phyloP scores from a whole-genome alignment of 192 early-diverging fungal genomes.

The Ambispora gerdemannii region DNA sequence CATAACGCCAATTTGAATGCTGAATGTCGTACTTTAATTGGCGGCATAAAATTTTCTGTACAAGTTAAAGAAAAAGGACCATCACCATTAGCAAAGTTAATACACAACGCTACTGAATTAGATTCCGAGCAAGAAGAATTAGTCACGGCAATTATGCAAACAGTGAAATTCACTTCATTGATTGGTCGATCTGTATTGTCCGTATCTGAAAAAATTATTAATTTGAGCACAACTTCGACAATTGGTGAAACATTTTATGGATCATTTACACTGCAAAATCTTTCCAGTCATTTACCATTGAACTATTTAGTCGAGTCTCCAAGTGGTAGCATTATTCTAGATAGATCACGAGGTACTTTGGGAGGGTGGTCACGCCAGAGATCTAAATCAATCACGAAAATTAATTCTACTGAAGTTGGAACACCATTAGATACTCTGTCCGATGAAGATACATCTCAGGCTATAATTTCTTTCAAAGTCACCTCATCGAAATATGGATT shows the following conservation, averaged over 20 bases:
- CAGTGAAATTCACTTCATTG: slow-evolving; percentile 73
- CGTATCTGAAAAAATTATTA: slow-evolving; percentile 63
- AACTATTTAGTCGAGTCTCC: slow-evolving; percentile 58
- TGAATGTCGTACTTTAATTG: slow-evolving; percentile 68
- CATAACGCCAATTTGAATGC: slow-evolving; percentile 33
- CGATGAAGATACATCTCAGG: slow-evolving; percentile 35
- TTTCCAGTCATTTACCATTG: slow-evolving; percentile 65
- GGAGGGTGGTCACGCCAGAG: slow-evolving; percentile 43
- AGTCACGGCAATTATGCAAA: slow-evolving; percentile 62
- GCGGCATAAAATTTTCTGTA: slow-evolving; percentile 76
- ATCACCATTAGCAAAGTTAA: background rate
- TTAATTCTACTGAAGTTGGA: background rate
- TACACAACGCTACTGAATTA: background rate
- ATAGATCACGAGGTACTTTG: slow-evolving; percentile 48
- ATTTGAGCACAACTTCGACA: slow-evolving; percentile 58
- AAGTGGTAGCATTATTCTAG: slow-evolving; percentile 51
- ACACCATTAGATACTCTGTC: background rate
- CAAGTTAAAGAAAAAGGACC: slow-evolving; percentile 43
- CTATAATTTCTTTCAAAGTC: slow-evolving; percentile 59
- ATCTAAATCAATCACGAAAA: background rate
- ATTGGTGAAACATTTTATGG: slow-evolving; percentile 53
- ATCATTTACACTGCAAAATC: slow-evolving; percentile 66
- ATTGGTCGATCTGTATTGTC: slow-evolving; percentile 76
- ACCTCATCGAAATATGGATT: slow-evolving; percentile 56
- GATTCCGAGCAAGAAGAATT: slow-evolving; percentile 31